Conservation (phyloP, 140 eudicot species). For the Senecio squalidus region DNA sequence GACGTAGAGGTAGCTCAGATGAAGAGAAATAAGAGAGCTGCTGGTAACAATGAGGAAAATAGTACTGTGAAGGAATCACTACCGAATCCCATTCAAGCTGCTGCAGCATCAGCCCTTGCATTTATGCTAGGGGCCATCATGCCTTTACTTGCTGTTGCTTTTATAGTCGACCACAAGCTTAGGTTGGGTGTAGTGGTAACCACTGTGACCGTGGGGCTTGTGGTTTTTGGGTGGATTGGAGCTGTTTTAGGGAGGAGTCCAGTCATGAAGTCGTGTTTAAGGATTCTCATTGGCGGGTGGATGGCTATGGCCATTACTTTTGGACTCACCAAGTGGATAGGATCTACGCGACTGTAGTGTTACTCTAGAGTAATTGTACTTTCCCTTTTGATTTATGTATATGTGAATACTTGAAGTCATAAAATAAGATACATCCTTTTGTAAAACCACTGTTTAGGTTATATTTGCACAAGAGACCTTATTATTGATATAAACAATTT, state of each 20-base stretch:
- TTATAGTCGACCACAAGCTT: conserved; percentile 26
- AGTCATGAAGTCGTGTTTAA: conserved; percentile 23
- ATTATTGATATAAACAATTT: too few species aligned
- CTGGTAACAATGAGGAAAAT: conserved; percentile 13
- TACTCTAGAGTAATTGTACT: conserved; percentile 1
- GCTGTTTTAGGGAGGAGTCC: conserved; percentile 32
- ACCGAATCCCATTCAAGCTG: conserved; percentile 36
- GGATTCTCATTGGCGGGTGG: conserved; percentile 46
- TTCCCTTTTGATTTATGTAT: neutral
- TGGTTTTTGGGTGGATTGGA: conserved; percentile 36
- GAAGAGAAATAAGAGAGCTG: conserved; percentile 23
- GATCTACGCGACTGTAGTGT: conserved; percentile 25
- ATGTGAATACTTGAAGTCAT: too few species aligned
- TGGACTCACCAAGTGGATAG: conserved; percentile 43
- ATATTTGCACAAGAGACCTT: too few species aligned
- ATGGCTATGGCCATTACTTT: conserved; percentile 44
- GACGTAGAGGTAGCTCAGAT: conserved; percentile 30
- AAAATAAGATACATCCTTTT: too few species aligned
- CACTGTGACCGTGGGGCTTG: conserved; percentile 32
- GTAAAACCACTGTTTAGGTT: too few species aligned
- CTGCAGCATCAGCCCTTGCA: conserved; percentile 40
- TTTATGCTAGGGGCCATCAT: conserved; percentile 38
- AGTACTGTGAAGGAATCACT: conserved; percentile 19
- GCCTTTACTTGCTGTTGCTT: conserved; percentile 40
- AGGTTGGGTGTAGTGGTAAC: conserved; percentile 37